Percentiles rank a stretch among this genome's conserved stretches.
Evolutionary conservation across 805 yeast genomes (phyloP).

Genomic region (Barnettozyma botsteinii): DNA sequence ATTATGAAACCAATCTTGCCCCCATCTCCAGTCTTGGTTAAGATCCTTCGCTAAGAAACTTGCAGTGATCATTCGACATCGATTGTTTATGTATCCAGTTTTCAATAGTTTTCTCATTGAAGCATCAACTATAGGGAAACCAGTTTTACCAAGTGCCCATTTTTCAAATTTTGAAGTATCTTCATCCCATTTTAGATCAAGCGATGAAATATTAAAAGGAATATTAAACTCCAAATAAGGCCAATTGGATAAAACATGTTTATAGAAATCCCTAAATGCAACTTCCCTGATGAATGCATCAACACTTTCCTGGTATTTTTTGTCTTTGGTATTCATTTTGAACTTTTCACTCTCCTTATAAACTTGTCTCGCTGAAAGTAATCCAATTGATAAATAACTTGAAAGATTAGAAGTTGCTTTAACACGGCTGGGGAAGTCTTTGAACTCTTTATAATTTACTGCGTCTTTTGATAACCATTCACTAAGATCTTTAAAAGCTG

Average conservation of each 20-base stretch:
- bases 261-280: conserved; percentile 55
- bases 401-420: conserved; percentile 36
- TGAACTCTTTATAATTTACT: conserved; percentile 1
- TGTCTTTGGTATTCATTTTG: conserved; percentile 13
- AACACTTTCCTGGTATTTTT: conserved; percentile 29
- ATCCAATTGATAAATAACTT: conserved; percentile 41
- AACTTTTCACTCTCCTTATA: conserved; percentile 23
- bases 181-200: conserved; percentile 39
- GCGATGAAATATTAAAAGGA: conserved; percentile 41
- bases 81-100: conserved; percentile 51
- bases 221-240: conserved; percentile 46
- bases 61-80: conserved; percentile 50
- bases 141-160: conserved; percentile 52
- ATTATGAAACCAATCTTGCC: conserved; percentile 45
- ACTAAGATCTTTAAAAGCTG: not conserved
- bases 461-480: conserved; percentile 6
- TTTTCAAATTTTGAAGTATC: conserved; percentile 35
- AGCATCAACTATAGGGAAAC: conserved; percentile 54
- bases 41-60: conserved; percentile 46
- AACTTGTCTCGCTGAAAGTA: conserved; percentile 38
- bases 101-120: conserved; percentile 45
- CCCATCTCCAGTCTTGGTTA: conserved; percentile 49
- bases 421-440: conserved; percentile 14
- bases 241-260: conserved; percentile 42
- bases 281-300: conserved; percentile 47